A percentile compares a stretch with the other conserved stretches of the same genome.
These are phyloP conservation scores for Podochytrium sp. DNA, from an alignment of 192 early-diverging fungal genomes.

Conservation along the genomic window DNA sequence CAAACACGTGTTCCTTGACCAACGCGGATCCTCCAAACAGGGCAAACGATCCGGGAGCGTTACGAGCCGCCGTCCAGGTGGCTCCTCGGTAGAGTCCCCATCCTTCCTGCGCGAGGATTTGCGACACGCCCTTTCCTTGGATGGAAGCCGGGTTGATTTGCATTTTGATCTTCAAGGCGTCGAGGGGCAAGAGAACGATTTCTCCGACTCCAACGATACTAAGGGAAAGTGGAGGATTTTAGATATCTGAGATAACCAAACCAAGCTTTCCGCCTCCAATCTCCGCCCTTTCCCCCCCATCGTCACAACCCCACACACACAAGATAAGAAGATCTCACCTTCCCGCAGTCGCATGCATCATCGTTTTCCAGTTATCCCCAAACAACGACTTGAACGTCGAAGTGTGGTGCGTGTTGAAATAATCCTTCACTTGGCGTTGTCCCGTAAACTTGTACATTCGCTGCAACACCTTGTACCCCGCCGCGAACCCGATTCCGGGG, in stretches of 20 bases:
- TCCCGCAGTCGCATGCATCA: constrained; percentile 98
- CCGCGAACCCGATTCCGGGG: constrained; percentile 96
- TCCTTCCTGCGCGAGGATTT: constrained; percentile 86
- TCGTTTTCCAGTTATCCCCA: constrained; percentile 94
- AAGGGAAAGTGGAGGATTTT: neutral
- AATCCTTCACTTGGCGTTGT: constrained; percentile 95
- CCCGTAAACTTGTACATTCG: constrained; percentile 99
- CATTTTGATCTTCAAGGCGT: constrained; percentile 97
- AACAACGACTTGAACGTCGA: constrained; percentile 75
- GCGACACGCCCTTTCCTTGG: constrained; percentile 77
- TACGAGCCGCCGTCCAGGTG: constrained; percentile 95
- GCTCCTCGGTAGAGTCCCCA: constrained; percentile 93
- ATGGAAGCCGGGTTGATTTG: constrained; percentile 92
- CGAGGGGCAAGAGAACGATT: constrained; percentile 92
- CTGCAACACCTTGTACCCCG: constrained; percentile 97
- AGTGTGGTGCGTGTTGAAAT: constrained; percentile 82
- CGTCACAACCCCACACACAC: neutral
- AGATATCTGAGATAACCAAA: constrained; percentile 17
- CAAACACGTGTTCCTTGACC: constrained; percentile 92
- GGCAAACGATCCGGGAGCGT: constrained; percentile 98
- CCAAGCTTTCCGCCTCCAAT: neutral
- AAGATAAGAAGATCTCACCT: too few species aligned
- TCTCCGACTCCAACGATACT: constrained; percentile 97
- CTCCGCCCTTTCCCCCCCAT: too few species aligned
- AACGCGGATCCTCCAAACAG: constrained; percentile 82